These are phyloP conservation scores for Pichia sp. DNA, from an alignment of 1,139 yeast species.

Conservation along the genomic window DNA sequence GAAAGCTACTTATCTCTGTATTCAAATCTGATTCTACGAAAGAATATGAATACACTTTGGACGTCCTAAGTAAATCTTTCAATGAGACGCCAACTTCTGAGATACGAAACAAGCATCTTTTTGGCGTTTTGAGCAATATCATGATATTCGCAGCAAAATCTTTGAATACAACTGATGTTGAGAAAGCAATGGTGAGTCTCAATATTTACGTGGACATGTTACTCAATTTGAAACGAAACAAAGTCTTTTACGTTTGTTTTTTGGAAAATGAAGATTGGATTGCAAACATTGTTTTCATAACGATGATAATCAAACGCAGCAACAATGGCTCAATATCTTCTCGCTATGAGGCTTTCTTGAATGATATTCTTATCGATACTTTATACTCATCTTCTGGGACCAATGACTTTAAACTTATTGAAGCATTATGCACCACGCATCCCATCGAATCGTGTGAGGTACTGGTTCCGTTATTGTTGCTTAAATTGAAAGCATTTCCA, in stretches of 20 bases:
- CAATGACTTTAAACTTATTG: too few relatives aligned
- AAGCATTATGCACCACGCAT: too few relatives aligned
- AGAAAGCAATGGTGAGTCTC: neutral
- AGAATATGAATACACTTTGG: too few relatives aligned
- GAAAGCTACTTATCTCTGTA: too few relatives aligned
- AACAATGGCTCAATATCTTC: too few relatives aligned
- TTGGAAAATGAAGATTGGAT: slow-evolving; percentile 3
- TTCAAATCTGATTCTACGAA: too few relatives aligned
- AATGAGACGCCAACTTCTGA: neutral
- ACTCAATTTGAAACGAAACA: neutral
- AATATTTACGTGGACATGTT: slow-evolving; percentile 1
- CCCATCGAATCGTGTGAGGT: too few relatives aligned
- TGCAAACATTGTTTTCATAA: slow-evolving; percentile 8
- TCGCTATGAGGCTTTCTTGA: too few relatives aligned
- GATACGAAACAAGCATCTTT: slow-evolving; percentile 7
- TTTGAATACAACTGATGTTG: neutral
- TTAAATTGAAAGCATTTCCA: slow-evolving; percentile 24
- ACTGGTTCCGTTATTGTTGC: slow-evolving; percentile 24
- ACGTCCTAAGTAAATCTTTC: too few relatives aligned
- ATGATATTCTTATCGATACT: slow-evolving; percentile 8
- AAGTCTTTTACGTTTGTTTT: slow-evolving; percentile 1
- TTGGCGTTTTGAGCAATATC: slow-evolving; percentile 9
- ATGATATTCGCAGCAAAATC: slow-evolving; percentile 9
- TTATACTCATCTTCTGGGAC: too few relatives aligned
- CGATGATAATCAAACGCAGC: slow-evolving; percentile 1